A percentile compares a stretch with the other conserved stretches of the same genome.
Conservation (phyloP, 495 filamentous ascomycete species). For the Penicillium atrosanguineum region DNA sequence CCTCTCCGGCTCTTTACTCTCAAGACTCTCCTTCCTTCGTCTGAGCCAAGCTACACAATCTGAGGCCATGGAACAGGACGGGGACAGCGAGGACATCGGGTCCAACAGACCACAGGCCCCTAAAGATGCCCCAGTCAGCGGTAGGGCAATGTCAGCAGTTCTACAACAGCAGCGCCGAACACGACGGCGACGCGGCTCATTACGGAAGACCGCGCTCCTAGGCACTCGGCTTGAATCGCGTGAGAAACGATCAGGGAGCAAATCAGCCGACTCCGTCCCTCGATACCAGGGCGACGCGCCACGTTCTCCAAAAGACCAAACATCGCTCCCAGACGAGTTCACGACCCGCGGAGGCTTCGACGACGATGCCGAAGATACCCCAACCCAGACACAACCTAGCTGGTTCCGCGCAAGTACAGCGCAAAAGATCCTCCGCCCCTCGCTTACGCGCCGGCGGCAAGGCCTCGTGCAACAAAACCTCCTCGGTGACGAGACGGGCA, state of each 20-base stretch:
- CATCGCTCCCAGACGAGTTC: conserved; percentile 16
- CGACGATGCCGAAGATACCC: conserved; percentile 12
- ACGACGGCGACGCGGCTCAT: conserved; percentile 71
- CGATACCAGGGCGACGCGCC: conserved; percentile 11
- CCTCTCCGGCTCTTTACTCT: conserved; percentile 60
- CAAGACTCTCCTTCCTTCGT: conserved; percentile 55
- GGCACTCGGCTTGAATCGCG: conserved; percentile 57
- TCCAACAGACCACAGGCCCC: conserved; percentile 23
- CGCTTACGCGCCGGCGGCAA: conserved; percentile 25
- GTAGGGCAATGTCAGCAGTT: conserved; percentile 53
- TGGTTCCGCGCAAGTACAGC: conserved; percentile 29
- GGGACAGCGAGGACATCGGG: conserved; percentile 31
- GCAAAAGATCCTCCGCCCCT: conserved; percentile 20
- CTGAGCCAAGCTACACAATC: conserved; percentile 39
- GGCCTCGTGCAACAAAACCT: conserved; percentile 50
- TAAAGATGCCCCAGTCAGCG: conserved; percentile 22
- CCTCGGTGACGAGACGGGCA: conserved; percentile 66
- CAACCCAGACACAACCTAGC: conserved; percentile 7
- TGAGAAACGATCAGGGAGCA: conserved; percentile 43
- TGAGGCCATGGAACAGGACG: conserved; percentile 39
- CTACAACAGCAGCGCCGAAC: conserved; percentile 66
- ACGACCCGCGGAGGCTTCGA: conserved; percentile 18
- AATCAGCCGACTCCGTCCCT: conserved; percentile 34
- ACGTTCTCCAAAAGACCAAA: conserved; percentile 17
- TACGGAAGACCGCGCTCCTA: conserved; percentile 76